Percentiles rank a stretch among this genome's conserved stretches.
These are phyloP conservation scores for Pyrenochaeta sp. DNA, from an alignment of 2,329 filamentous ascomycete genomes.

Conservation along the genomic window DNA sequence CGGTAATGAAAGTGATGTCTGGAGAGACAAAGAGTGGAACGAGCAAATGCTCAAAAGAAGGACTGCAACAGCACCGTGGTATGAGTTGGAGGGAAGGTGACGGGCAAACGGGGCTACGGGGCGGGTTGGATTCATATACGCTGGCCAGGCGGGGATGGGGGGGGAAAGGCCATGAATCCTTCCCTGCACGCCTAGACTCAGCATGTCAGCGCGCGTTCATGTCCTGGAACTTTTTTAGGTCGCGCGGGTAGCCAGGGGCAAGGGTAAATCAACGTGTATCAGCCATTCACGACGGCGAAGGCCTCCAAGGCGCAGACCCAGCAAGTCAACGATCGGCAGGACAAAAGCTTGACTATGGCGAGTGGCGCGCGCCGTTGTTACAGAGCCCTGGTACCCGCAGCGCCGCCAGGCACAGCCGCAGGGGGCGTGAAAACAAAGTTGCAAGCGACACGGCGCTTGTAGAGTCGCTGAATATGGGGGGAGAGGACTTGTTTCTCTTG, in stretches of 20 bases:
- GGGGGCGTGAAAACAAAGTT: constrained; percentile 17
- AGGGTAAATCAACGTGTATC: constrained; percentile 10
- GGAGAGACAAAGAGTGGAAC: constrained; percentile 47
- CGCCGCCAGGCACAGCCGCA: constrained; percentile 19
- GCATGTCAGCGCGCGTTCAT: constrained; percentile 21
- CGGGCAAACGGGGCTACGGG: constrained; percentile 33
- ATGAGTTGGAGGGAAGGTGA: constrained; percentile 31
- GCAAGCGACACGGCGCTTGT: constrained; percentile 9
- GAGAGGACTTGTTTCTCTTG: background rate
- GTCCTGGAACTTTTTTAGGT: constrained; percentile 29
- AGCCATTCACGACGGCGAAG: constrained; percentile 18
- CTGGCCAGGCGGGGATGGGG: constrained; percentile 19
- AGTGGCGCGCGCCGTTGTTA: constrained; percentile 34
- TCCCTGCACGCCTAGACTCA: constrained; percentile 16
- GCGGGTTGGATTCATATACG: constrained; percentile 37
- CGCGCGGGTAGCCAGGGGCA: constrained; percentile 26
- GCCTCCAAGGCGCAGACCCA: constrained; percentile 16
- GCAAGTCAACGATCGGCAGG: constrained; percentile 27
- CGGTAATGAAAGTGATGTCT: constrained; percentile 47
- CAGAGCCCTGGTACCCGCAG: constrained; percentile 31
- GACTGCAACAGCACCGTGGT: constrained; percentile 46
- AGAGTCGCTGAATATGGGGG: background rate
- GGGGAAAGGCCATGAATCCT: constrained; percentile 14
- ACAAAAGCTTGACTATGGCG: constrained; percentile 34
- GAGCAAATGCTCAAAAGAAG: constrained; percentile 55